Evolutionary conservation across 352 stramenopile species (phyloP), one percentile per base, ranked within the genome.

Genomic region (Globisporangium orthogonon): DNA sequence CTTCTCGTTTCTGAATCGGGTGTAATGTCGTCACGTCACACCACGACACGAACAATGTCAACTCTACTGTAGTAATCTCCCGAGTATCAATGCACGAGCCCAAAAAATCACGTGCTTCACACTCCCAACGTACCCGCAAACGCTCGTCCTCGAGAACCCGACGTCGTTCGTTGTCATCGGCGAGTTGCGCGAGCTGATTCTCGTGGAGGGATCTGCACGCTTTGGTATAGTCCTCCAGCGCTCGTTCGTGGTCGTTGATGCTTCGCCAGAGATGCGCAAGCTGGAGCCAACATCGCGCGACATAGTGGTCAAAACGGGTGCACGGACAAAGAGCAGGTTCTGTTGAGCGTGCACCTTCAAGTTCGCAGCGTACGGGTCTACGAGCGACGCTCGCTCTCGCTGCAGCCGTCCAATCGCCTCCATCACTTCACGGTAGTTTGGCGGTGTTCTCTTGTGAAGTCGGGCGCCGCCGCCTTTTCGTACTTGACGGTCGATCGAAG

Each of bases 181-280:
- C 57, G 35, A 86, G 62, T 11, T 49, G 53, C 15, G 29, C 50
- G 10, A 74, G 49, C 2, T 83, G 44, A 10, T 75, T 74, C 7
- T 74, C 65, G 29, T 52, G 70, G 44, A 87, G 67, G 39, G 53
- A 54, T 29, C 50, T 67, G 14, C 61, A 61, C 0, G 77, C 74
- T 30, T 78, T 77, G 33, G 76, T 66, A 37, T 77, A 87, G 45
- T 84, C 71, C 44, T 87, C 77, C 6, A 86, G 61, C 35, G 65
- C 68, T 51, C 73, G 62, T 41, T 67, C 74, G n/a, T 69, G 59
- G 18, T 86, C 74, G 37, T 73, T 75, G 37, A 87, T 71, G 9
- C 63, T 70, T 35, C 59, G 55, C 77, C 77, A 87, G n/a, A 86
- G 61, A 52, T 65, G 72, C 50, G 74, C 77, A 23, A 87, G 71